Base-by-base conservation (phyloP, 139 green algal genomes). In the Coelastrella sp. region DNA sequence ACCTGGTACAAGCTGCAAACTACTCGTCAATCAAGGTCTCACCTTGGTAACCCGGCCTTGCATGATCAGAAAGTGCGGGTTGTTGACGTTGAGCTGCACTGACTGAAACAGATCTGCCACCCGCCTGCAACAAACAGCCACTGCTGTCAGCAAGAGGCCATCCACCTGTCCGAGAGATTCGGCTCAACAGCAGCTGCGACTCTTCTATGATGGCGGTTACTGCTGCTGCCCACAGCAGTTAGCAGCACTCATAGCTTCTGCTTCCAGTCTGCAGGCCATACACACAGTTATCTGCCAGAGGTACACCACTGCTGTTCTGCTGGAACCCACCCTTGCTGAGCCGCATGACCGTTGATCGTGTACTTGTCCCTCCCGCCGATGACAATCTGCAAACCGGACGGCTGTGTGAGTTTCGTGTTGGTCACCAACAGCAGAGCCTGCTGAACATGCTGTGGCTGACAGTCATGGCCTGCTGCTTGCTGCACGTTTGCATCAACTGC, bases 61-160 rank as follows among this genome's bases (percentile, higher is more conserved):
- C 98, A 99, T 99, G 95, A 99, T 99, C 85, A 99, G 95, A 93
- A 99, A 99, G 94, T 99, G 98, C 17, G 98, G 98, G 92, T 99
- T 99, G 97, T 99, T 99, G 66, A 99, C 97, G 89, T 99, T 99
- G 22, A 99, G 95, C 96, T 99, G 96, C 93, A 99, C 98, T 6
- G 96, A 98, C 92, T 99, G 98, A 93, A 99, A 99, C 65, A 99
- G 93, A 91, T 99, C 98, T 79, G 98, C 96, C 22, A 99, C 98
- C 3, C 97, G 96, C 47, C 96, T 98, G 95, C 93, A 95, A 20
- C 22, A 76, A 8, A 10, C 16, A 76, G 22, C 16, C 61, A 71
- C 11, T 19, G 11, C 10, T 71, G 61, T 19, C 10, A 10, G 61
- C 61, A 1, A 47, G 32, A 47, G 32, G 32, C 32, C 32, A 47